Conservation (phyloP, 2,329 filamentous ascomycete species). For the Hortaea sp. region DNA sequence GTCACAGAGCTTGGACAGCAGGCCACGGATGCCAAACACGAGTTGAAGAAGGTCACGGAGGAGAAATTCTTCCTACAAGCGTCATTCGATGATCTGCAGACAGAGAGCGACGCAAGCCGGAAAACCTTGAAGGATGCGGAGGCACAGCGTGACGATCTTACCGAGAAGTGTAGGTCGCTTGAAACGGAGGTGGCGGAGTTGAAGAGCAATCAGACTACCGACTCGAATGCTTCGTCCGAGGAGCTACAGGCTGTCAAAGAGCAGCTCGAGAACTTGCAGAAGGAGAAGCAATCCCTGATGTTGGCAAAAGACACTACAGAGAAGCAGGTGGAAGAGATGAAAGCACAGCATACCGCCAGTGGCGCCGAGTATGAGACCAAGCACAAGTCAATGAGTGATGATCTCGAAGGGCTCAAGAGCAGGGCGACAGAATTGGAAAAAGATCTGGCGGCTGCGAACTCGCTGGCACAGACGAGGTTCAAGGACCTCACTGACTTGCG, state of each 20-base stretch:
- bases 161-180: constrained; percentile 29
- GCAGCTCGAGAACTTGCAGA: constrained; percentile 35
- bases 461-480: constrained; percentile 77
- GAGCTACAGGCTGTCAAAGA: constrained; percentile 41
- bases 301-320: constrained; percentile 58
- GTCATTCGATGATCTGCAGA: constrained; percentile 16
- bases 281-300: constrained; percentile 51
- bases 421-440: constrained; percentile 63
- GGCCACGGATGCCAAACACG: constrained; percentile 22
- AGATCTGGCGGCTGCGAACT: constrained; percentile 75
- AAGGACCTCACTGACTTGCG: constrained; percentile 76
- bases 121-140: constrained; percentile 21
- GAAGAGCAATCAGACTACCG: constrained; percentile 18
- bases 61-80: constrained; percentile 18
- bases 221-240: constrained; percentile 38
- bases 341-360: constrained; percentile 35
- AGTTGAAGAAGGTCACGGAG: constrained; percentile 16
- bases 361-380: constrained; percentile 41
- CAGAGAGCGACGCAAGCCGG: constrained; percentile 9
- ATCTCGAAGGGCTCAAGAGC: constrained; percentile 62
- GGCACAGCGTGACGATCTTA: constrained; percentile 13
- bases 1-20: constrained; percentile 18
- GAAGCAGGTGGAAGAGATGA: constrained; percentile 54
- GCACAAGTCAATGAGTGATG: constrained; percentile 47
- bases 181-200: constrained; percentile 54